phyloP scores from a whole-genome alignment of 2,329 filamentous ascomycete genomes.

The Ciborinia camelliae region DNA sequence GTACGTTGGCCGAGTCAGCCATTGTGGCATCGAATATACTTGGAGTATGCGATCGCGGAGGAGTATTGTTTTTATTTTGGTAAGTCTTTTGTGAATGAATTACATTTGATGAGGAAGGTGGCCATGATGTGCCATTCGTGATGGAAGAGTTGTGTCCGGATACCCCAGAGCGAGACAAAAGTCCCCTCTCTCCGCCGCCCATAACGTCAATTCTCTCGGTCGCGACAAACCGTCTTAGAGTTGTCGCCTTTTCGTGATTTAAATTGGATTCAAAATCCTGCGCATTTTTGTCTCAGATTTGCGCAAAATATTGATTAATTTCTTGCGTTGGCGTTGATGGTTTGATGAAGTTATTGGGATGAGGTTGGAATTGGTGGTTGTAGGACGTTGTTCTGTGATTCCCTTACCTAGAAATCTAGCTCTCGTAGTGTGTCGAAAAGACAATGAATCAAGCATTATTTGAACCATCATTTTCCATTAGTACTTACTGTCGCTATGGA shows the following conservation, averaged over 20 bases:
- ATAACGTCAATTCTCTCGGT: slow-evolving; percentile 22
- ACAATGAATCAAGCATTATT: slow-evolving; percentile 14
- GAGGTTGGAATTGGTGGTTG: slow-evolving; percentile 20
- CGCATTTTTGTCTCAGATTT: slow-evolving; percentile 16
- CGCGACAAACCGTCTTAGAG: slow-evolving; percentile 30
- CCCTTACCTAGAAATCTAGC: slow-evolving; percentile 19
- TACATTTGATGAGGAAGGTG: slow-evolving; percentile 52
- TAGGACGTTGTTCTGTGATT: slow-evolving; percentile 20
- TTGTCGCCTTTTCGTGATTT: slow-evolving; percentile 32
- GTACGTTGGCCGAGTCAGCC: slow-evolving; percentile 49
- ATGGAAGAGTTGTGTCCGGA: slow-evolving; percentile 29
- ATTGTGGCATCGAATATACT: slow-evolving; percentile 41
- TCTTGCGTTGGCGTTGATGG: slow-evolving; percentile 17
- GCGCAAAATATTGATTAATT: slow-evolving; percentile 20
- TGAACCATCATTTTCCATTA: not conserved
- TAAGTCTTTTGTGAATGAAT: slow-evolving; percentile 47
- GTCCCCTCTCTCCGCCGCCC: slow-evolving; percentile 25
- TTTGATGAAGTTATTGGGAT: slow-evolving; percentile 16
- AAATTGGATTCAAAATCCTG: slow-evolving; percentile 21
- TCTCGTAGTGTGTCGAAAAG: slow-evolving; percentile 14
- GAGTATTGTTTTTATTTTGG: slow-evolving; percentile 59
- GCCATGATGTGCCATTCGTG: slow-evolving; percentile 55
- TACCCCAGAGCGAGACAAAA: slow-evolving; percentile 31
- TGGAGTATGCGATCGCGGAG: slow-evolving; percentile 34
- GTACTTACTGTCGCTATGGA: not conserved